These are phyloP conservation scores for Chlorociboria aeruginascens DNA, from an alignment of 495 filamentous ascomycete species.

Conservation along the genomic window DNA sequence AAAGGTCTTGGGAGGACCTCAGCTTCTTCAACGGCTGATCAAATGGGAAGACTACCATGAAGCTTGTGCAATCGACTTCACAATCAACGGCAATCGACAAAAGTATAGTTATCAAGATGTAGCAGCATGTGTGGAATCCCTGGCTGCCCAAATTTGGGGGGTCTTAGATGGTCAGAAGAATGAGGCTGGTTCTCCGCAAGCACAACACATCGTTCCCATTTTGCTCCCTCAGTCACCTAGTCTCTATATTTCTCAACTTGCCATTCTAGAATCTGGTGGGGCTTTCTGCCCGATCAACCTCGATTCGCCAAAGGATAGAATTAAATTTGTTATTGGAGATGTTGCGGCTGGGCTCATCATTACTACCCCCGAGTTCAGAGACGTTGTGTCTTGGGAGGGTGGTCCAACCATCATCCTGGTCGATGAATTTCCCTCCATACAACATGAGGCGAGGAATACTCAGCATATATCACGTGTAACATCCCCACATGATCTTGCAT, in stretches of 20 bases:
- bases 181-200: background rate
- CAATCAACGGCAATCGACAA: background rate
- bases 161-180: background rate
- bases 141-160: conserved; percentile 6
- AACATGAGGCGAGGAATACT: background rate
- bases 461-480: background rate
- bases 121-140: conserved; percentile 2
- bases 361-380: conserved; percentile 27
- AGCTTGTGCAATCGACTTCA: conserved; percentile 16
- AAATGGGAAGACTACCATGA: conserved; percentile 6
- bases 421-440: conserved; percentile 14
- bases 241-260: conserved; percentile 61
- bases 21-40: conserved; percentile 54
- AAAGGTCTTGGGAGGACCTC: conserved; percentile 41
- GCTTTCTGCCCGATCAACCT: conserved; percentile 70
- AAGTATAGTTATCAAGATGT: conserved; percentile 15
- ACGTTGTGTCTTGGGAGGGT: conserved; percentile 21
- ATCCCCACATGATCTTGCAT: conserved; percentile 44
- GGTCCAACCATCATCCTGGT: conserved; percentile 21
- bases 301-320: conserved; percentile 58
- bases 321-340: conserved; percentile 62
- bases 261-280: conserved; percentile 61
- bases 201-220: conserved; percentile 50
- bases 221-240: conserved; percentile 56
- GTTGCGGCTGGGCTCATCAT: conserved; percentile 46